These are phyloP conservation scores for Starmerella floris DNA, from an alignment of 805 yeast species.

Conservation along the genomic window DNA sequence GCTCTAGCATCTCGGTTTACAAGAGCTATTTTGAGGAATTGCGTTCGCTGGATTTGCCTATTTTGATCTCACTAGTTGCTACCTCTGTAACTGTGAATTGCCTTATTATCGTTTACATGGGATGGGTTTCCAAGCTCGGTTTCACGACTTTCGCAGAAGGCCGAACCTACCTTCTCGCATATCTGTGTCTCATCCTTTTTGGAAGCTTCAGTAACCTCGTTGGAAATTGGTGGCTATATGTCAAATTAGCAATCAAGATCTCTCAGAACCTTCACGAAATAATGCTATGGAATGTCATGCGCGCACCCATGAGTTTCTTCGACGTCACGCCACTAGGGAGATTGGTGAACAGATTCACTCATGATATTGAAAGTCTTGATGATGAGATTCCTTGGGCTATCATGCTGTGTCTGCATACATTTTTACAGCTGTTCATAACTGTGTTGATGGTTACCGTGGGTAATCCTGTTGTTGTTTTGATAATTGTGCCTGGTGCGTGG, in stretches of 20 bases:
- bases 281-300: conserved; percentile 62
- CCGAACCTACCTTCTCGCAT: conserved; percentile 38
- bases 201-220: neutral
- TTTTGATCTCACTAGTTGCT: neutral
- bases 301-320: conserved; percentile 66
- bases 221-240: neutral
- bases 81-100: neutral
- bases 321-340: conserved; percentile 82
- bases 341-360: conserved; percentile 67
- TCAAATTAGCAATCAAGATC: conserved; percentile 30
- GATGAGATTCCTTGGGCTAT: conserved; percentile 41
- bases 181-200: conserved; percentile 48
- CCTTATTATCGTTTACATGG: neutral
- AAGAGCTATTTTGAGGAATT: neutral
- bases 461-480: conserved; percentile 66
- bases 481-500: conserved; percentile 47
- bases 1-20: neutral
- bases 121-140: neutral
- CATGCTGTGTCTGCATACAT: conserved; percentile 25
- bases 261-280: conserved; percentile 36
- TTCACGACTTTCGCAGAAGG: neutral
- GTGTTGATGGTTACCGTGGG: conserved; percentile 61
- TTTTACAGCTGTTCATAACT: conserved; percentile 37
- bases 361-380: conserved; percentile 70
- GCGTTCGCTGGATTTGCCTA: neutral